Evolutionary conservation across 805 yeast species (phyloP).

Genomic region (Saturnispora halmiae): DNA sequence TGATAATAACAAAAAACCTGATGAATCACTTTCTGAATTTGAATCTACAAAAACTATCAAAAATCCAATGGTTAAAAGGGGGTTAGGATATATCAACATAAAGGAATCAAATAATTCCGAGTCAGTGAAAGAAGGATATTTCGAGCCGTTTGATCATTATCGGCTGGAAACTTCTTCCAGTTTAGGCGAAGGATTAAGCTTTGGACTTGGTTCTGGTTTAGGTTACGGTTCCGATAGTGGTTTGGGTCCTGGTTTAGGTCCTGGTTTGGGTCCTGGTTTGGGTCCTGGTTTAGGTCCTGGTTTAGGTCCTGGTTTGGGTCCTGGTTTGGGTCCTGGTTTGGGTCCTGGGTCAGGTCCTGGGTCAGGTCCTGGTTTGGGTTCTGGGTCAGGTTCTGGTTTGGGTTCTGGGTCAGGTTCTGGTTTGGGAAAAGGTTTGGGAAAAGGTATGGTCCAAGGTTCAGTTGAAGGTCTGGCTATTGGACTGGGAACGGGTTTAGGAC

Average conservation of each 20-base stretch:
- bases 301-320: constrained; percentile 28
- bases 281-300: constrained; percentile 10
- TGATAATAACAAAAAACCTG: too few species aligned
- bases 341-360: constrained; percentile 11
- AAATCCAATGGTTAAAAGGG: constrained; percentile 3
- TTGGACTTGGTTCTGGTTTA: constrained; percentile 9
- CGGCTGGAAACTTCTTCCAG: constrained; percentile 5
- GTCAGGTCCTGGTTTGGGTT: constrained; percentile 18
- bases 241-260: constrained; percentile 7
- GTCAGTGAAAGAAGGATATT: constrained; percentile 15
- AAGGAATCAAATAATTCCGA: not conserved
- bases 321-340: constrained; percentile 14
- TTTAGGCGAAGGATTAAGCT: constrained; percentile 15
- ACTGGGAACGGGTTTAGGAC: constrained; percentile 24
- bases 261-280: constrained; percentile 8
- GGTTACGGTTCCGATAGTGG: constrained; percentile 13
- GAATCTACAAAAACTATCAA: too few species aligned
- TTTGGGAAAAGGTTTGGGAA: constrained; percentile 23
- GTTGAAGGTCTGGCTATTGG: constrained; percentile 8
- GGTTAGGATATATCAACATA: not conserved
- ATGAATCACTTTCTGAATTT: too few species aligned
- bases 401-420: constrained; percentile 10
- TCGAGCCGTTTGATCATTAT: constrained; percentile 11
- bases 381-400: constrained; percentile 9
- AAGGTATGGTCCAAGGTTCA: too few species aligned